phyloP scores from a whole-genome alignment of 768 basidiomycete genomes.

The Tylopilus cervinicoccineus region DNA sequence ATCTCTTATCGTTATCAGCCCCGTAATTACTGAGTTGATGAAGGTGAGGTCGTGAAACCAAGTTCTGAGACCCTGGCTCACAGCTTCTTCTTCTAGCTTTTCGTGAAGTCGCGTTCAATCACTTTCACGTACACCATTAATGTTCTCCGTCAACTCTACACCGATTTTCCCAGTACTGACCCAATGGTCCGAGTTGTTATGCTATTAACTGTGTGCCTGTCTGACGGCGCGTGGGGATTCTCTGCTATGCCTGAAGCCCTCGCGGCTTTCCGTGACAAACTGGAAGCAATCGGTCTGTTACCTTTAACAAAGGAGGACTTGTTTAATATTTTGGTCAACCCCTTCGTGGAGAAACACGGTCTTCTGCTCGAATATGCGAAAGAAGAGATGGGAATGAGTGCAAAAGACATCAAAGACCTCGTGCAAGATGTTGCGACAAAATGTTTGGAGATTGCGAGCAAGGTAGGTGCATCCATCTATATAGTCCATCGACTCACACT shows the following conservation, averaged over 20 bases:
- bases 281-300: constrained; percentile 51
- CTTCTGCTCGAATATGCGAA: constrained; percentile 50
- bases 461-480: constrained; percentile 18
- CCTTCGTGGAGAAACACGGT: constrained; percentile 60
- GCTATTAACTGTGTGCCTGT: constrained; percentile 62
- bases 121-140: constrained; percentile 44
- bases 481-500: constrained; percentile 9
- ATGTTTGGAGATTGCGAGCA: constrained; percentile 61
- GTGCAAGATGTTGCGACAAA: constrained; percentile 56
- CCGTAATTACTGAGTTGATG: constrained; percentile 60
- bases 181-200: constrained; percentile 65
- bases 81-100: constrained; percentile 45
- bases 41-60: constrained; percentile 41
- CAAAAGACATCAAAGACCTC: constrained; percentile 41
- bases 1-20: constrained; percentile 15
- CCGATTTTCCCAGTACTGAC: constrained; percentile 63
- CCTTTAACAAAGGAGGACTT: constrained; percentile 59
- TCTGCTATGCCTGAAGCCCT: constrained; percentile 26
- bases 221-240: constrained; percentile 24
- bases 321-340: constrained; percentile 59
- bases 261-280: constrained; percentile 41
- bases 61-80: constrained; percentile 1
- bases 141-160: constrained; percentile 57
- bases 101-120: constrained; percentile 66
- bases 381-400: constrained; percentile 40